phyloP scores from a whole-genome alignment of 139 green algal species.

The Microglena sp. region DNA sequence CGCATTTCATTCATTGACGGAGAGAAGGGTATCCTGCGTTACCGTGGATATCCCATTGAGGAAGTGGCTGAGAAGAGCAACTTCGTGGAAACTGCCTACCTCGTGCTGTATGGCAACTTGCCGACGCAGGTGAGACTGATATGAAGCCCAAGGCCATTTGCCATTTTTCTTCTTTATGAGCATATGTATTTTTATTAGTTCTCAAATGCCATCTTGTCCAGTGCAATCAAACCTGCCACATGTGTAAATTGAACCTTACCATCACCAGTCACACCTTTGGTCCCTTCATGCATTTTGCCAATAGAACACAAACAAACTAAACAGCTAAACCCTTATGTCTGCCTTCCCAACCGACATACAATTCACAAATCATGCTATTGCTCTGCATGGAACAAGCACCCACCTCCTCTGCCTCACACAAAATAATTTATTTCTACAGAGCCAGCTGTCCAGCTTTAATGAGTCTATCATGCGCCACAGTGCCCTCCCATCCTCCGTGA shows the following conservation, averaged over 20 bases:
- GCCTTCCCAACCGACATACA: no score
- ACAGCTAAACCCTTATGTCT: no score
- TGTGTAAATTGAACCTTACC: no score
- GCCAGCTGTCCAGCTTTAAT: constrained; percentile 5
- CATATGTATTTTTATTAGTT: no score
- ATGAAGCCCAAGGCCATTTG: no score
- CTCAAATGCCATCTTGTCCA: no score
- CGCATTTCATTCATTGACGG: constrained; percentile 95
- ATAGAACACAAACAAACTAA: no score
- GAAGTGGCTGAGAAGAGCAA: constrained; percentile 77
- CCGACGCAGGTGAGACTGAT: constrained; percentile 35
- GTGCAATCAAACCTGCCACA: no score
- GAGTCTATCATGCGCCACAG: constrained; percentile 74
- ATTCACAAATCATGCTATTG: no score
- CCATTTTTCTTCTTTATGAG: background rate
- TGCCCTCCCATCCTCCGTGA: constrained; percentile 68
- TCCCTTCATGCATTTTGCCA: no score
- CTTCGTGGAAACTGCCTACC: constrained; percentile 70
- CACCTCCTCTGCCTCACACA: background rate
- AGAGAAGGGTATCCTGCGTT: constrained; percentile 88
- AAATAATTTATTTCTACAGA: background rate
- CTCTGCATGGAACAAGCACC: no score
- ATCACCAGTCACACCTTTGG: no score
- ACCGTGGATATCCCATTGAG: constrained; percentile 94
- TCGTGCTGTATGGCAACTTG: constrained; percentile 84